These are phyloP conservation scores for Mucor racemosus DNA, from an alignment of 371 early-diverging fungal genomes.

Conservation along the genomic window DNA sequence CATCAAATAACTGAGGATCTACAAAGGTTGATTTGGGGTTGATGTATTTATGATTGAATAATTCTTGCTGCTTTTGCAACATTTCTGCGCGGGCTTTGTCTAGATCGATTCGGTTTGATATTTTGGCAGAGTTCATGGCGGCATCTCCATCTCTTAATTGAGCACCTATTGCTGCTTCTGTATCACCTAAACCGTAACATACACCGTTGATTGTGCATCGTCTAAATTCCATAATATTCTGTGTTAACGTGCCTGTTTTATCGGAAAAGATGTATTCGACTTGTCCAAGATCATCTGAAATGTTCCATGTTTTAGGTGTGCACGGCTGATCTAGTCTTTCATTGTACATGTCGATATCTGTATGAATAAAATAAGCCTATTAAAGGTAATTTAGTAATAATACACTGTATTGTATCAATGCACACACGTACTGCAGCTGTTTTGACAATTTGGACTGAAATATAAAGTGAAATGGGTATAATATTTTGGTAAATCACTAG, in stretches of 20 bases:
- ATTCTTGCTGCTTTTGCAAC: constrained; percentile 41
- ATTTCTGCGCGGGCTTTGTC: constrained; percentile 46
- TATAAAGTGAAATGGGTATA: constrained; percentile 94
- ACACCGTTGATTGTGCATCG: constrained; percentile 86
- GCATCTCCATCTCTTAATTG: constrained; percentile 37
- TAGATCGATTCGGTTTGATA: constrained; percentile 30
- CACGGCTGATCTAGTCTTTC: constrained; percentile 78
- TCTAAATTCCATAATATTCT: constrained; percentile 83
- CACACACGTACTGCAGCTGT: constrained; percentile 55
- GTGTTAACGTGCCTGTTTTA: constrained; percentile 87
- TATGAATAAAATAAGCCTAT: constrained; percentile 80
- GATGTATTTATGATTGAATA: constrained; percentile 50
- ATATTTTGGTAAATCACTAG: constrained; percentile 59
- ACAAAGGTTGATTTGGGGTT: constrained; percentile 51
- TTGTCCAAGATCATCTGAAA: constrained; percentile 85
- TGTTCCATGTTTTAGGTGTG: constrained; percentile 88
- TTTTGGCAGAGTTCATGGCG: constrained; percentile 18
- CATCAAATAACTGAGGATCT: constrained; percentile 50
- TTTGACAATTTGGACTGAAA: constrained; percentile 93
- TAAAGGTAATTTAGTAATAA: neutral
- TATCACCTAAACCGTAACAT: constrained; percentile 72
- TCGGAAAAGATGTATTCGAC: constrained; percentile 96
- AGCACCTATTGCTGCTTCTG: constrained; percentile 50
- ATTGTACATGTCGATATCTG: constrained; percentile 89
- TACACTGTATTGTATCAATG: neutral